Base-by-base conservation (phyloP, 768 basidiomycete genomes). In the Chalciporus pseudorubinellus region DNA sequence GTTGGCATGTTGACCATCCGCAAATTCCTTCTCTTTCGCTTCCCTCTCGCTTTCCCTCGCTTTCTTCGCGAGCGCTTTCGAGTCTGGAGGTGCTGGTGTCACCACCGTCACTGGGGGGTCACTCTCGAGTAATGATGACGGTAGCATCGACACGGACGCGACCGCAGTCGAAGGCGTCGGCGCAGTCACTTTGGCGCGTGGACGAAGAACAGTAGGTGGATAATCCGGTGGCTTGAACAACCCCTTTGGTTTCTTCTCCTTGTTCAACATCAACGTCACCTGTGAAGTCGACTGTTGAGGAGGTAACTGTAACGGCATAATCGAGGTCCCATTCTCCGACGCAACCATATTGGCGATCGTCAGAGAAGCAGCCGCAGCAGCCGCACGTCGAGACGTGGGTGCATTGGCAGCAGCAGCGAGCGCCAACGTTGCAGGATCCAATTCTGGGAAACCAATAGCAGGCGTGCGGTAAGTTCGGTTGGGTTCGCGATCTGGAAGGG, bases 341-440 rank as follows among this genome's bases (percentile, higher is more conserved):
- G 93, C 93, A 1, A 94, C 91, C 80, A 95, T 90, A 60, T 87
- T 90, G 28, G 91, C 90, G 58, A 93, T 93, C n/a, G 84, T 91
- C 39, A 88, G 57, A 6, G 83, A 83, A 3, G 91, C 91, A 6
- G 88, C 88, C 0, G 87, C 86, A 0, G 94, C 94, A 0, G 94
- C 94, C 3, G 92, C 93, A 60, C 93, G 77, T 50, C 91, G 73
- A 0, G 85, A 84, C 12, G 82, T 81, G 0, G 88, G 87, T 2
- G 84, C 84, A 48, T 75, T 81, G 4, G 82, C 81, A 0, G 85
- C 82, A 14, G 77, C 80, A 1, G 81, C 84, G 7, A 83, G 67
- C 1, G 88, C 87, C 38, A 89, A 72, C 0, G 83, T 83, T 8
- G 86, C 81, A 46, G 88, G 72, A 60, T 88, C 87, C 50, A 86